These are phyloP conservation scores for Coniochaeta sp. DNA, from an alignment of 2,329 filamentous ascomycete species.

Conservation along the genomic window DNA sequence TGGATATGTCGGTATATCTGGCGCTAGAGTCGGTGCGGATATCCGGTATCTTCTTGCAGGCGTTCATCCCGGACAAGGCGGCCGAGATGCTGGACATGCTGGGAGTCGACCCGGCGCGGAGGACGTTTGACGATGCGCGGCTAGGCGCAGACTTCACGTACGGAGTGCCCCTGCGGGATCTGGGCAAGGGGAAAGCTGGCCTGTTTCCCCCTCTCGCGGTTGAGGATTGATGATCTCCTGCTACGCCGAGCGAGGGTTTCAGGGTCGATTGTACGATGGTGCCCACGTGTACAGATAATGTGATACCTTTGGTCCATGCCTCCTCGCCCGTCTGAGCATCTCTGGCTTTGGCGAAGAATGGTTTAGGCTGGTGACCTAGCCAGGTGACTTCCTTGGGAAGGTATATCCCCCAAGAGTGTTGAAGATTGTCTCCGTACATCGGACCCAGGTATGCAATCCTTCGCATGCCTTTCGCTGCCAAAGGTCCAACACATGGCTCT, in stretches of 20 bases:
- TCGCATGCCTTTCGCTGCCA: background rate
- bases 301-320: background rate
- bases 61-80: constrained; percentile 80
- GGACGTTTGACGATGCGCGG: constrained; percentile 55
- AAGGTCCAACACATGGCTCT: background rate
- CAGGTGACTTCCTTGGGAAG: background rate
- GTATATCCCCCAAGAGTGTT: too few species aligned
- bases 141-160: constrained; percentile 63
- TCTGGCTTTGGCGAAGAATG: background rate
- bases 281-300: background rate
- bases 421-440: background rate
- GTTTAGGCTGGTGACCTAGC: background rate
- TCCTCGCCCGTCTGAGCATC: background rate
- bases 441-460: background rate
- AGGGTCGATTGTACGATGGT: background rate
- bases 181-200: constrained; percentile 28
- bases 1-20: constrained; percentile 58
- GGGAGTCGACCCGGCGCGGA: constrained; percentile 55
- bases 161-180: constrained; percentile 37
- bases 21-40: constrained; percentile 72
- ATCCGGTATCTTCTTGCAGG: constrained; percentile 76
- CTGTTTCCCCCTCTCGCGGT: constrained; percentile 44
- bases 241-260: background rate
- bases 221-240: constrained; percentile 16
- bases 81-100: constrained; percentile 66